Conservation (phyloP, 2,329 filamentous ascomycete species). For the Phialemoniopsis sp. region DNA sequence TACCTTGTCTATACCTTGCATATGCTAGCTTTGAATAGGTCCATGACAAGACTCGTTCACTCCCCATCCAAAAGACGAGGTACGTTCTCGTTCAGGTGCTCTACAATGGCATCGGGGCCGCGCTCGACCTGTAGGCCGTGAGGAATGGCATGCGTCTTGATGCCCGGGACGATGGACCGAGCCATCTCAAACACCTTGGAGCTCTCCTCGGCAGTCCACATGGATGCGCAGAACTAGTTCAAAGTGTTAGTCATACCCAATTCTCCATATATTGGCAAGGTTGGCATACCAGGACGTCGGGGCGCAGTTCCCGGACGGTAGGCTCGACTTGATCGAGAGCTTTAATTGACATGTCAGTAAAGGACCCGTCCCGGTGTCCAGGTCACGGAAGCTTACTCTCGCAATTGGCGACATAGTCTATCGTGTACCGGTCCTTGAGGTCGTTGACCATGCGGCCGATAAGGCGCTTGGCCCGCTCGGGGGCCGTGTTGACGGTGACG, state of each 20-base stretch:
- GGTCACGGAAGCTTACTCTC: conserved; percentile 49
- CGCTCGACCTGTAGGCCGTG: conserved; percentile 47
- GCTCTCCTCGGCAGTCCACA: conserved; percentile 43
- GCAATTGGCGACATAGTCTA: conserved; percentile 58
- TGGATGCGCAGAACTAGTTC: conserved; percentile 56
- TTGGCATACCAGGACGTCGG: background rate
- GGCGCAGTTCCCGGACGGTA: background rate
- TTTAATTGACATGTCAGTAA: background rate
- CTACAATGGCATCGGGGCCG: conserved; percentile 51
- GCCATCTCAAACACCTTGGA: conserved; percentile 38
- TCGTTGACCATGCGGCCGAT: conserved; percentile 58
- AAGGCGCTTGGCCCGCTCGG: conserved; percentile 58
- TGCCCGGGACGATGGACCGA: conserved; percentile 33
- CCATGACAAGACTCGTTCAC: too few species aligned
- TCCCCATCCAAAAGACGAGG: conserved; percentile 18
- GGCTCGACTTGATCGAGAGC: background rate
- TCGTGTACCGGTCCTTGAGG: conserved; percentile 59
- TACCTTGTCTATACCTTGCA: too few species aligned
- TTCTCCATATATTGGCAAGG: too few species aligned
- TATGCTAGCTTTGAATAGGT: too few species aligned
- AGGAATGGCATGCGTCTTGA: conserved; percentile 48
- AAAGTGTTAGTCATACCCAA: background rate
- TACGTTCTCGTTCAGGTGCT: conserved; percentile 39
- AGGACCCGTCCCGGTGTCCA: too few species aligned
- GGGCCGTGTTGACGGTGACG: conserved; percentile 65